Conservation (phyloP, 345 rosid genomes). For the Camelina sativa region DNA sequence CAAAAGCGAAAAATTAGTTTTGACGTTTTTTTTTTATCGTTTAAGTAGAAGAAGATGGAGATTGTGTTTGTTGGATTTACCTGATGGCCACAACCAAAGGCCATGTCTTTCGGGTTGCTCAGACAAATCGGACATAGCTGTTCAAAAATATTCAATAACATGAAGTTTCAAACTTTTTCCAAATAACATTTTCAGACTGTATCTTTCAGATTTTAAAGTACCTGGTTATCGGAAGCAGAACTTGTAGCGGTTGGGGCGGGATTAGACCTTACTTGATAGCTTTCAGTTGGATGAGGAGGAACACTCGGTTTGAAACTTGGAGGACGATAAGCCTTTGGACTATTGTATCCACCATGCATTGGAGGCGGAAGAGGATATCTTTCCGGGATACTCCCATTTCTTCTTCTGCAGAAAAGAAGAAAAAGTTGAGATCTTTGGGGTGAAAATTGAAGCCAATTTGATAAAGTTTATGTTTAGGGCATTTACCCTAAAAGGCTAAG, state of each 20-base stretch:
- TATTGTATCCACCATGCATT: constrained; percentile 42
- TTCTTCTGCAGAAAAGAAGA: constrained; percentile 48
- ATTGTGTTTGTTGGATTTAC: constrained; percentile 45
- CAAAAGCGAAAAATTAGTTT: constrained; percentile 27
- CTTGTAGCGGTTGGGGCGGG: constrained; percentile 58
- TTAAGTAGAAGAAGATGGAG: neutral
- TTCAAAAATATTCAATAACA: constrained; percentile 20
- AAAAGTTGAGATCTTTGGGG: constrained; percentile 6
- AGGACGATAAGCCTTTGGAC: constrained; percentile 46
- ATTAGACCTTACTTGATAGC: constrained; percentile 47
- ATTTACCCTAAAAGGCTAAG: constrained; percentile 82
- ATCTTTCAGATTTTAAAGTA: constrained; percentile 22
- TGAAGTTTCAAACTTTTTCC: neutral
- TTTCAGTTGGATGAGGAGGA: constrained; percentile 56
- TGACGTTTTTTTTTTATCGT: constrained; percentile 13
- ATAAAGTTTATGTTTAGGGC: constrained; percentile 69
- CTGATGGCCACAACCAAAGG: constrained; percentile 99
- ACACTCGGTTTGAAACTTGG: constrained; percentile 63
- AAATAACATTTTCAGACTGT: constrained; percentile 17
- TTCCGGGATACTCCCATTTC: constrained; percentile 57
- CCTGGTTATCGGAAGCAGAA: constrained; percentile 70
- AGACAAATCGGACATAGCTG: constrained; percentile 94
- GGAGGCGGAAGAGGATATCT: constrained; percentile 88
- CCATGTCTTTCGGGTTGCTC: constrained; percentile 75
- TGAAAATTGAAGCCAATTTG: constrained; percentile 12